Conservation (phyloP, 148 eudicot genomes). For the Fagopyrum homotropicum region DNA sequence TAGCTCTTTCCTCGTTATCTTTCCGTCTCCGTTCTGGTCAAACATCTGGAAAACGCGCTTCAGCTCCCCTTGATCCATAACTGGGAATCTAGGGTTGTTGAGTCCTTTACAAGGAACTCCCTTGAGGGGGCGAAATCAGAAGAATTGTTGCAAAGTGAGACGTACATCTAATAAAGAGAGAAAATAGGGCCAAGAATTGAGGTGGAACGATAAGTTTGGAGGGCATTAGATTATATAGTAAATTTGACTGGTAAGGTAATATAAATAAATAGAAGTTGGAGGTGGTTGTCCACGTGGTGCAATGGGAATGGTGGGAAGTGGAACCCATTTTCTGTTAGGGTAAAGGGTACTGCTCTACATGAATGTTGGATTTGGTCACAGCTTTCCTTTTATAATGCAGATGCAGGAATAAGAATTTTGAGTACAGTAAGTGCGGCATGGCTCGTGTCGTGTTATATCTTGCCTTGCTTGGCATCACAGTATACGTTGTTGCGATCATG, state of each 20-base stretch:
- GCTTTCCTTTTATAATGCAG: not conserved
- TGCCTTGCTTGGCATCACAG: too few relatives aligned
- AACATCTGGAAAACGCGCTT: constrained; percentile 74
- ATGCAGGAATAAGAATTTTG: not conserved
- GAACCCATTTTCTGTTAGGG: constrained; percentile 3
- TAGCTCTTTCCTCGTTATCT: constrained; percentile 52
- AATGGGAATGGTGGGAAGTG: constrained; percentile 7
- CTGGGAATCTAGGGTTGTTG: not conserved
- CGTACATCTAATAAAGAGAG: not conserved
- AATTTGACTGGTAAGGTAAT: not conserved
- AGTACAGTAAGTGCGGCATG: too few relatives aligned
- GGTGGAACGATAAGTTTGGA: not conserved
- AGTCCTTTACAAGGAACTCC: not conserved
- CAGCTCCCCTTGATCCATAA: constrained; percentile 61
- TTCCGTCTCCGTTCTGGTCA: constrained; percentile 67
- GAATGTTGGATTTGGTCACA: constrained; percentile 1
- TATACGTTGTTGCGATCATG: too few relatives aligned
- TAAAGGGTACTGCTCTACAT: constrained; percentile 3
- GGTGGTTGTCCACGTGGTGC: constrained; percentile 3
- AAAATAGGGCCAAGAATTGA: not conserved
- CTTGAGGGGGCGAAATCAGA: not conserved
- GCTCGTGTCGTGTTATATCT: too few relatives aligned
- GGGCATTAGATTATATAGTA: not conserved
- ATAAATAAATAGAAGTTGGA: not conserved
- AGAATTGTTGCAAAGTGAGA: not conserved